phyloP scores from a whole-genome alignment of 306 rosid species.

The Oxytropis ochrocephala region DNA sequence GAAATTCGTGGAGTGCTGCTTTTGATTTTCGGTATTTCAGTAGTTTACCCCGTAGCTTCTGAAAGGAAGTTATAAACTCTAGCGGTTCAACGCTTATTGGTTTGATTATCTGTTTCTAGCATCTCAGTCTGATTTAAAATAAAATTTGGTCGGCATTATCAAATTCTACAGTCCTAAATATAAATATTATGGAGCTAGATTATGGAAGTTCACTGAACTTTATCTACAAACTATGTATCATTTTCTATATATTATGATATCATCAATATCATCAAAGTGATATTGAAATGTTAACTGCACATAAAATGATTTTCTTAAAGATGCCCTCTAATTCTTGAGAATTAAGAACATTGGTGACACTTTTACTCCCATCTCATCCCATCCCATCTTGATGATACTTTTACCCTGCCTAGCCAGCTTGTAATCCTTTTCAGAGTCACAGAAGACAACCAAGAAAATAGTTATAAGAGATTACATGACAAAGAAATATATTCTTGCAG shows the following conservation, averaged over 20 bases:
- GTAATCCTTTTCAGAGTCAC: no score
- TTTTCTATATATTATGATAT: not conserved
- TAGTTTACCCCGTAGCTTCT: not conserved
- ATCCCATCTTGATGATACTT: no score
- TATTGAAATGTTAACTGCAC: not conserved
- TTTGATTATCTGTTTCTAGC: not conserved
- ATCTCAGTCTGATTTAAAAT: not conserved
- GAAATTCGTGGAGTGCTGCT: not conserved
- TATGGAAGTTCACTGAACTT: not conserved
- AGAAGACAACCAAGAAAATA: not conserved
- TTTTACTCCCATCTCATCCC: no score
- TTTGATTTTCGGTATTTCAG: not conserved
- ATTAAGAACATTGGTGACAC: not conserved
- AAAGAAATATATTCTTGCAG: not conserved
- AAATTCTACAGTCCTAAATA: not conserved
- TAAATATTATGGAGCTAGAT: not conserved
- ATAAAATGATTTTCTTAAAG: not conserved
- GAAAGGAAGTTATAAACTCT: not conserved
- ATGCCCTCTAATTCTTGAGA: not conserved
- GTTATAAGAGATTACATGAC: not conserved
- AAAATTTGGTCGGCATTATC: not conserved
- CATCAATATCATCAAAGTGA: not conserved
- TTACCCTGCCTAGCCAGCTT: no score
- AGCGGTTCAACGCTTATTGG: conserved; percentile 6
- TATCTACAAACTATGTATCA: not conserved